A percentile compares a stretch with the other conserved stretches of the same genome.
Conservation (phyloP, 139 green algal species). For the Chlorella sp. region DNA sequence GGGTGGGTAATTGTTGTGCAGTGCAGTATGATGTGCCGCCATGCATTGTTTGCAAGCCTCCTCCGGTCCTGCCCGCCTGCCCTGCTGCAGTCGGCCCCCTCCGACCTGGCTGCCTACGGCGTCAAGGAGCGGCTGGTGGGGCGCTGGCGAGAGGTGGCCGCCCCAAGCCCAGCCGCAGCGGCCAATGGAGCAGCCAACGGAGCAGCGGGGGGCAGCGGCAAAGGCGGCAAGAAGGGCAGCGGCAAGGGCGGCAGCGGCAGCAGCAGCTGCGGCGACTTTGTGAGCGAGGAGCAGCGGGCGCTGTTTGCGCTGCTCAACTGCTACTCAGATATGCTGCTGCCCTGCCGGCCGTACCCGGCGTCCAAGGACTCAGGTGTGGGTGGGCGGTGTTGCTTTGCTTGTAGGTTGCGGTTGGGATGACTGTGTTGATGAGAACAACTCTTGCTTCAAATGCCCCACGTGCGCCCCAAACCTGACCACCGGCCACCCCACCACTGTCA, state of each 20-base stretch:
- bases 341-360: constrained; percentile 56
- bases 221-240: neutral
- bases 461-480: too few species aligned
- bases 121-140: constrained; percentile 69
- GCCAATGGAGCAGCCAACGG: neutral
- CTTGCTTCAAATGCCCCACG: too few species aligned
- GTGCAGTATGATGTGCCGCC: too few species aligned
- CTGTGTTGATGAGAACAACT: neutral
- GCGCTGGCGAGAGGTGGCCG: constrained; percentile 65
- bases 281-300: constrained; percentile 47
- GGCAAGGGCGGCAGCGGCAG: neutral
- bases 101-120: constrained; percentile 45
- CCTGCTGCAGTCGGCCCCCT: constrained; percentile 31
- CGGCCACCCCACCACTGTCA: neutral
- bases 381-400: too few species aligned
- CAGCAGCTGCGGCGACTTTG: constrained; percentile 48
- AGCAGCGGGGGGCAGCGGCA: too few species aligned
- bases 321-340: constrained; percentile 70
- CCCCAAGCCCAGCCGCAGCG: neutral
- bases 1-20: too few species aligned
- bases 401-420: too few species aligned
- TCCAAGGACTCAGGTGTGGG: too few species aligned
- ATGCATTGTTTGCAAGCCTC: too few species aligned
- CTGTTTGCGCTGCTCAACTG: constrained; percentile 68
- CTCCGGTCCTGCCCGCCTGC: neutral